Evolutionary conservation across 441 rosid genomes (phyloP).

Genomic region (Jatropha podagrica): DNA sequence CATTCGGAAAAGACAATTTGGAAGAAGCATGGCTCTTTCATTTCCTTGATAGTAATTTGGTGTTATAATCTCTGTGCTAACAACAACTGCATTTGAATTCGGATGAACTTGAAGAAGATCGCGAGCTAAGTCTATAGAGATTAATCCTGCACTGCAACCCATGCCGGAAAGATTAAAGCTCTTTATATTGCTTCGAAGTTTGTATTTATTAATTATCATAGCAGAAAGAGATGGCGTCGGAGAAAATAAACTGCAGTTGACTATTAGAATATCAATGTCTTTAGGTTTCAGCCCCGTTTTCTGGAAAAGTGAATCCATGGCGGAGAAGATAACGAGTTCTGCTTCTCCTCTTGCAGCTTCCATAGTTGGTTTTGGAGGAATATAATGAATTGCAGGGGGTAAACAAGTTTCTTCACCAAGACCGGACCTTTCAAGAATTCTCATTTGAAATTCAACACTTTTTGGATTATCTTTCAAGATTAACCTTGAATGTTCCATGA

Average conservation of each 20-base stretch:
- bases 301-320: conserved; percentile 65
- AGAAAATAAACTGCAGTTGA: conserved; percentile 88
- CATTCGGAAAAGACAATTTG: conserved; percentile 95
- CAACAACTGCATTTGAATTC: conserved; percentile 74
- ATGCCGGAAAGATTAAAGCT: conserved; percentile 94
- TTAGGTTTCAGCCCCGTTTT: conserved; percentile 75
- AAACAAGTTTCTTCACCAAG: conserved; percentile 92
- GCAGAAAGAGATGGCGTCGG: conserved; percentile 92
- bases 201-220: conserved; percentile 86
- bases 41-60: conserved; percentile 85
- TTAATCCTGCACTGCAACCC: conserved; percentile 93
- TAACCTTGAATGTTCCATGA: conserved; percentile 87
- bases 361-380: conserved; percentile 86
- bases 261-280: conserved; percentile 79
- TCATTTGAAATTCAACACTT: conserved; percentile 87
- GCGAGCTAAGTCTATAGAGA: conserved; percentile 77
- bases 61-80: conserved; percentile 90
- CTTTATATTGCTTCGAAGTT: conserved; percentile 83
- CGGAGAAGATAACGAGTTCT: conserved; percentile 77
- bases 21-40: conserved; percentile 86
- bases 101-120: conserved; percentile 85
- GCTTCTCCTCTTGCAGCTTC: conserved; percentile 79
- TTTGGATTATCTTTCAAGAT: conserved; percentile 70
- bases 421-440: conserved; percentile 86
- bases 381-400: conserved; percentile 91